Conservation (phyloP, 768 basidiomycete genomes). For the Trametes coccinea region DNA sequence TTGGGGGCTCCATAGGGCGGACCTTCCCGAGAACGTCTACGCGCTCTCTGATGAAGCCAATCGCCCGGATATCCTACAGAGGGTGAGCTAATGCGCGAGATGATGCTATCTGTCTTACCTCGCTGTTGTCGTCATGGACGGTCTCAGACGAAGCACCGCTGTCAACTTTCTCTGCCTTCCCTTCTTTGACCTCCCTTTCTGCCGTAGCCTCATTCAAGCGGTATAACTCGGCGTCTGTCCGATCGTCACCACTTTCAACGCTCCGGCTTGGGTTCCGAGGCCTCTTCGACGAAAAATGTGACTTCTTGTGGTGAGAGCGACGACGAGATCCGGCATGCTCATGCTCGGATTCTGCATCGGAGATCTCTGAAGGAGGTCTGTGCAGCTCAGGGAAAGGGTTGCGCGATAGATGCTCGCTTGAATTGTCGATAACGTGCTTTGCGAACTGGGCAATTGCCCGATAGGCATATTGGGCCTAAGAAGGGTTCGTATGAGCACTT, state of each 20-base stretch:
- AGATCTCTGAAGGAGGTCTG: slow-evolving; percentile 31
- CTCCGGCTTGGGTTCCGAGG: not conserved
- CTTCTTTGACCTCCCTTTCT: slow-evolving; percentile 32
- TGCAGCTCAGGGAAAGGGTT: slow-evolving; percentile 52
- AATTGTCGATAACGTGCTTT: slow-evolving; percentile 49
- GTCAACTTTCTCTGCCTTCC: slow-evolving; percentile 23
- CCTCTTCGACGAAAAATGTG: not conserved
- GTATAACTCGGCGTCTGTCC: slow-evolving; percentile 32
- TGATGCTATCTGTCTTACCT: not conserved
- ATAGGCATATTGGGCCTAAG: slow-evolving; percentile 61
- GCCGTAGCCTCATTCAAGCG: slow-evolving; percentile 33
- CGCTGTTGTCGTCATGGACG: not conserved
- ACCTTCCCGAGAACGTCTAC: slow-evolving; percentile 60
- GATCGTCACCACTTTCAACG: not conserved
- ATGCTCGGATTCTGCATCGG: slow-evolving; percentile 26
- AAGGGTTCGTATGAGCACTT: not conserved
- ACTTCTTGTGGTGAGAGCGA: not conserved
- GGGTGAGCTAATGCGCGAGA: not conserved
- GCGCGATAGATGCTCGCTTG: slow-evolving; percentile 37
- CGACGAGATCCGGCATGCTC: not conserved
- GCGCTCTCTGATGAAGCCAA: slow-evolving; percentile 69
- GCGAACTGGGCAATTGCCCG: slow-evolving; percentile 58
- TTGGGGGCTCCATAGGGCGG: slow-evolving; percentile 62
- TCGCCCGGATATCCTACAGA: slow-evolving; percentile 27
- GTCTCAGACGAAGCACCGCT: not conserved